Conservation (phyloP, 2,329 filamentous ascomycete species). For the Phialophora macrospora region DNA sequence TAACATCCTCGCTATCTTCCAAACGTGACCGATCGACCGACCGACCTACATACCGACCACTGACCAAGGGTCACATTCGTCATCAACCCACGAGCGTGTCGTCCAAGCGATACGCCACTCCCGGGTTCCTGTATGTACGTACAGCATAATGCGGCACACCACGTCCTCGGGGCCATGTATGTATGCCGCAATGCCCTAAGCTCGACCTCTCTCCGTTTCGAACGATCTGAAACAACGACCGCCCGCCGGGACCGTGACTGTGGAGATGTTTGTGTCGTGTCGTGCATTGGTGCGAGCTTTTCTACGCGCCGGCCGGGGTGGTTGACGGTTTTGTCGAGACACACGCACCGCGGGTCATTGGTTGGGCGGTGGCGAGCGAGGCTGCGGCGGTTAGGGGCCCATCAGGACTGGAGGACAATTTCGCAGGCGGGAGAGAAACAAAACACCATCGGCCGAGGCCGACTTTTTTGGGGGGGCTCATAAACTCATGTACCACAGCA, state of each 20-base stretch:
- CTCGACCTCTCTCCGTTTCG: not conserved
- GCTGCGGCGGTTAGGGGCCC: constrained; percentile 8
- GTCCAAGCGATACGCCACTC: not conserved
- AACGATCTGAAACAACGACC: not conserved
- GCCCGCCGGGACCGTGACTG: not conserved
- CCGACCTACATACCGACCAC: not conserved
- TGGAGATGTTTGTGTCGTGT: not conserved
- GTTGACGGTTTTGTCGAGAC: not conserved
- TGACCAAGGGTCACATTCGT: constrained; percentile 5
- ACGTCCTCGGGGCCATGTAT: too few relatives aligned
- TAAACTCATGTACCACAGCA: too few relatives aligned
- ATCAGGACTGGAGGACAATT: not conserved
- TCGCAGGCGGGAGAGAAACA: too few relatives aligned
- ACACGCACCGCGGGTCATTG: not conserved
- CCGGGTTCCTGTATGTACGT: too few relatives aligned
- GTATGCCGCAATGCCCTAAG: too few relatives aligned
- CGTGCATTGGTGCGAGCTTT: not conserved
- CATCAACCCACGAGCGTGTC: not conserved
- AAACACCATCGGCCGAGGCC: too few relatives aligned
- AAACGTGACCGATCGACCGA: not conserved
- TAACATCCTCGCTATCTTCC: not conserved
- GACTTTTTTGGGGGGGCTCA: too few relatives aligned
- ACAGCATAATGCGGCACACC: not conserved
- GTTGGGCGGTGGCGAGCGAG: not conserved
- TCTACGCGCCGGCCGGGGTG: constrained; percentile 3